phyloP scores from a whole-genome alignment of 768 basidiomycete species.

The Termitomyces eurrhizus region DNA sequence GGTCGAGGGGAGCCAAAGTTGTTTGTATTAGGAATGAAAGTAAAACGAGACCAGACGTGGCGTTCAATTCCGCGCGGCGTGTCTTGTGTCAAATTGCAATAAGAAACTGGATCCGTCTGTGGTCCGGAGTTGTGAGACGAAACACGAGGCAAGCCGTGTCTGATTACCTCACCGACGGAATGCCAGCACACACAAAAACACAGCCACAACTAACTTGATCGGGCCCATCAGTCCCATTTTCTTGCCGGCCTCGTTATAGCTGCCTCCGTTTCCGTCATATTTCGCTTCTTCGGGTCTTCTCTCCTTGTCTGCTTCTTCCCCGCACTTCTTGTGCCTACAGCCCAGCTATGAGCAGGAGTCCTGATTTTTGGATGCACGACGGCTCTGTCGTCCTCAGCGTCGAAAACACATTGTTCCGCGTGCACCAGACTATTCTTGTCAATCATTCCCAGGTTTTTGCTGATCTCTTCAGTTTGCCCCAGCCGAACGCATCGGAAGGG shows the following conservation, averaged over 20 bases:
- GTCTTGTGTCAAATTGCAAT: not conserved
- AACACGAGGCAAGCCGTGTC: not conserved
- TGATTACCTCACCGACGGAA: not conserved
- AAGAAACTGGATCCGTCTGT: not conserved
- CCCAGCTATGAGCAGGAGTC: not conserved
- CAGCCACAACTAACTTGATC: not conserved
- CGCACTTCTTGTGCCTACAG: not conserved
- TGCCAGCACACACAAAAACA: not conserved
- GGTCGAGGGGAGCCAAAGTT: no score
- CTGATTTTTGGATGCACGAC: slow-evolving; percentile 42
- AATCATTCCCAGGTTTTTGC: slow-evolving; percentile 64
- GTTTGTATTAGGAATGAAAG: no score
- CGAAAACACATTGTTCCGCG: slow-evolving; percentile 36
- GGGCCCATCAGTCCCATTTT: slow-evolving; percentile 1
- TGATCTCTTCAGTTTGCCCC: slow-evolving; percentile 57
- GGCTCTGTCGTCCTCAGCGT: slow-evolving; percentile 41
- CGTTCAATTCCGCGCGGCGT: no score
- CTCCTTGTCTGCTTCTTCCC: not conserved
- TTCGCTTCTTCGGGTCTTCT: not conserved
- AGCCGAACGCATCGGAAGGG: slow-evolving; percentile 25
- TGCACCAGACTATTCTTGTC: slow-evolving; percentile 42
- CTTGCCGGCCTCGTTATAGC: not conserved
- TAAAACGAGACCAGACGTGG: no score
- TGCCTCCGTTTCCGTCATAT: not conserved
- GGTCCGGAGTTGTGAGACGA: not conserved